Evolutionary conservation across 805 yeast species (phyloP).

Genomic region (Martiniozyma abietophila): DNA sequence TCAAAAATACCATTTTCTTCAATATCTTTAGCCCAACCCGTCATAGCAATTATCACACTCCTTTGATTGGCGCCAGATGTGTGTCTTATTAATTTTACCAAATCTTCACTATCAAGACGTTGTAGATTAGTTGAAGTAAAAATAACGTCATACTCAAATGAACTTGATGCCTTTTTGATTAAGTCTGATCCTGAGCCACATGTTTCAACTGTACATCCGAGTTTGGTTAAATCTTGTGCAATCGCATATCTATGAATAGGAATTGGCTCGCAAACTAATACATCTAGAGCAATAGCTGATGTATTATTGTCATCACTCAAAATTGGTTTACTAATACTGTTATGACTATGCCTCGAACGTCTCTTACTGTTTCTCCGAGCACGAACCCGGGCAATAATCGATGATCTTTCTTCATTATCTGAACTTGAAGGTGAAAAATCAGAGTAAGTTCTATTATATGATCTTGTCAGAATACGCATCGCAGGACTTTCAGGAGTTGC

Average conservation of each 20-base stretch:
- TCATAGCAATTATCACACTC: slow-evolving; percentile 70
- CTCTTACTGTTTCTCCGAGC: no score
- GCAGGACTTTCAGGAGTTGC: slow-evolving; percentile 18
- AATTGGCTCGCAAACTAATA: slow-evolving; percentile 78
- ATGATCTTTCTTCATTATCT: slow-evolving; percentile 49
- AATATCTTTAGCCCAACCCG: slow-evolving; percentile 67
- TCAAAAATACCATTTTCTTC: slow-evolving; percentile 44
- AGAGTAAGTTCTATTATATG: slow-evolving; percentile 12
- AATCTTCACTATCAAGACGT: slow-evolving; percentile 63
- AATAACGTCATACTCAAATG: slow-evolving; percentile 75
- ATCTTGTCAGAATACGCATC: slow-evolving; percentile 18
- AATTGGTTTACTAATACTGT: no score
- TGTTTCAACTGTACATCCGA: slow-evolving; percentile 75
- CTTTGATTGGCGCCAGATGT: slow-evolving; percentile 70
- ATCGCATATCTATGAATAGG: slow-evolving; percentile 70
- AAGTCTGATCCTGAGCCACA: slow-evolving; percentile 77
- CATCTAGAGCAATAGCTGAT: slow-evolving; percentile 37
- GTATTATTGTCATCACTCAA: no score
- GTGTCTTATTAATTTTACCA: slow-evolving; percentile 62
- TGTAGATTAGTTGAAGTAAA: slow-evolving; percentile 65
- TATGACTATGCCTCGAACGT: no score
- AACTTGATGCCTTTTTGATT: slow-evolving; percentile 71
- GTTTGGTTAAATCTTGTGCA: slow-evolving; percentile 48
- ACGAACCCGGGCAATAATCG: no score
- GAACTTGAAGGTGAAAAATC: slow-evolving; percentile 50